Evolutionary conservation across 768 basidiomycete genomes (phyloP), one percentile per base, ranked within the genome.

Genomic region (Naganishia randhawae): DNA sequence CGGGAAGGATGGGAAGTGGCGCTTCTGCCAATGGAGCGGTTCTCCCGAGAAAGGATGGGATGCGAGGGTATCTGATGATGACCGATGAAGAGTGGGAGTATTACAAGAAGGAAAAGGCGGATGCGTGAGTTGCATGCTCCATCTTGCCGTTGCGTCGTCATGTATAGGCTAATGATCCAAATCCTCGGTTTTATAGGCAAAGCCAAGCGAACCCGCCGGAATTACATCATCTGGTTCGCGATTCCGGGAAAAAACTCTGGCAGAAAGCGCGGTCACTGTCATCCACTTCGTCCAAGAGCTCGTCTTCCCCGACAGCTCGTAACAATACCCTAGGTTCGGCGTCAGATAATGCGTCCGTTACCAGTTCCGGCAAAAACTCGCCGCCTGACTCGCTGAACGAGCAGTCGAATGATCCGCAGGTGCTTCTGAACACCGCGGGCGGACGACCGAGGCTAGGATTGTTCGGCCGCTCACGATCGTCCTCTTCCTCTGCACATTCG

Each of bases 71-170:
- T 22, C 53, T 76, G 45, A 70, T 75, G 63, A 74, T 76, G 76
- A 74, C 66, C 0, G 76, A 76, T 66, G 71, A 69, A 51, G 72
- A 76, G 41, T 76, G 76, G 76, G 75, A 75, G 62, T 57, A 68
- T 45, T 78, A 78, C 64, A 74, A 75, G 65, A 69, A 69, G 65
- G 57, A 71, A 63, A 50, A 48, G 70, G 66, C 70, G 73, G 48
- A 71, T 67, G 63, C 13, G 61, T 50, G 19, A 50, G 35, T 48
- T 8, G 2, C 14, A 31, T 9, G 29, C 25, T 22, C 25, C 10
- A n/a, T 48, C 25, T 22, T 32, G 27, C 7, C 3, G 29, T 54
- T 16, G 11, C 27, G 19, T 11, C 48, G 29, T 17, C 5, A 29
- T n/a, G 22, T 3, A 9, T 33, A 50, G 11, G 22, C 25, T 19